Conservation (phyloP, 495 filamentous ascomycete species). For the Penicillium goetzii region DNA sequence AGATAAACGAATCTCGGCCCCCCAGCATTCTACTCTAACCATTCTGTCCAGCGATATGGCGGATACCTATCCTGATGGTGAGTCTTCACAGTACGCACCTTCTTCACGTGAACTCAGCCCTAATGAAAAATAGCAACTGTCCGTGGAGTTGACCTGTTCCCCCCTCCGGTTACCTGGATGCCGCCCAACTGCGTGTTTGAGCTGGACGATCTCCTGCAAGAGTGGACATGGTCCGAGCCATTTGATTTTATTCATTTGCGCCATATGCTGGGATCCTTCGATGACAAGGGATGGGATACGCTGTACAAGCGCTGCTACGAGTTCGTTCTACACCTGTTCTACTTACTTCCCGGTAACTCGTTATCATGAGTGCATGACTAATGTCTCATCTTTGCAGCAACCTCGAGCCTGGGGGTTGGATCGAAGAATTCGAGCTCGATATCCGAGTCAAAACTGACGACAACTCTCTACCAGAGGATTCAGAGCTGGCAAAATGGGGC, state of each 20-base stretch:
- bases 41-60: conserved; percentile 17
- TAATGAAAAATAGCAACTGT: conserved; percentile 8
- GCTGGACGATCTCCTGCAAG: conserved; percentile 27
- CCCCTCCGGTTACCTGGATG: conserved; percentile 21
- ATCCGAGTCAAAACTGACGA: conserved; percentile 46
- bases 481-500: conserved; percentile 25
- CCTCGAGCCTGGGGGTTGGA: conserved; percentile 51
- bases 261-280: conserved; percentile 19
- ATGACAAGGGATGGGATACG: background rate
- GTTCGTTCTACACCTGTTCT: background rate
- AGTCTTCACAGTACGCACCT: background rate
- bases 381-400: conserved; percentile 18
- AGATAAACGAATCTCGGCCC: background rate
- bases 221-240: conserved; percentile 26
- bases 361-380: background rate
- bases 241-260: conserved; percentile 33
- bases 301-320: conserved; percentile 6
- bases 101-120: background rate
- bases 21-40: conserved; percentile 1
- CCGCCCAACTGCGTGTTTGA: conserved; percentile 33
- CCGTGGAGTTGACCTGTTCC: conserved; percentile 16
- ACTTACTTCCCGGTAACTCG: too few relatives aligned
- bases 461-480: conserved; percentile 34
- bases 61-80: conserved; percentile 21
- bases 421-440: conserved; percentile 54